Evolutionary conservation across 345 rosid species (phyloP), one percentile per base, ranked within the genome.

Genomic region (Arabis alpina): DNA sequence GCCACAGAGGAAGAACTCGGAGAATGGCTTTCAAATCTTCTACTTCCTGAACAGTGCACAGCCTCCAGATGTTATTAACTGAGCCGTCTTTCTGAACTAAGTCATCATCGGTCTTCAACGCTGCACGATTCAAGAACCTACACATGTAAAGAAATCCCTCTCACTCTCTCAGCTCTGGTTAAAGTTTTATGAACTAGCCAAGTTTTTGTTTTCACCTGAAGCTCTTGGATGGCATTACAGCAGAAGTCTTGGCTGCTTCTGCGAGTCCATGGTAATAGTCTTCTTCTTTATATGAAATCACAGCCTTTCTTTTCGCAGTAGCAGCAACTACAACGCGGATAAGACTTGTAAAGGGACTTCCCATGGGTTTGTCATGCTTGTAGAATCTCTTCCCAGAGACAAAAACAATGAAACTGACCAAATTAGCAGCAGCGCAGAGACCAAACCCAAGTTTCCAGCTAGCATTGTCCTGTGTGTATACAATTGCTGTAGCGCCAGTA

Each of bases 1-100:
- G 57, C 75, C 78, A 79, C 4, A 81, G 44, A 12, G 88, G 90
- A 24, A 77, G 55, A 53, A 85, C 71, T 59, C 68, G 76, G 8
- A 87, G 19, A 7, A 87, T 39, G 10, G 69, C 44, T 72, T 89
- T 89, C 8, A 85, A 76, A 74, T 87, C 85, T 66, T 85, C 96
- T 37, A 85, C 92, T 76, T 87, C 4, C 40, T 54, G 82, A 44
- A 84, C 80, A 3, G 85, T 48, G 62, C 88, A 80, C 23, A 85
- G 54, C 55, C 82, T 84, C 89, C 91, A 84, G 2, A 58, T 73
- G 53, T 53, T 83, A 13, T 69, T 54, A 10, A 67, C 37, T 5
- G 80, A 60, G 23, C 68, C 77, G 5, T 81, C 83, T 61, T 82
- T 36, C 43, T 6, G 76, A 58, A 66, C 40, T 2, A 53, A 42